Evolutionary conservation across 1,284 basidiomycete genomes (phyloP).

Genomic region (Grifola frondosa): DNA sequence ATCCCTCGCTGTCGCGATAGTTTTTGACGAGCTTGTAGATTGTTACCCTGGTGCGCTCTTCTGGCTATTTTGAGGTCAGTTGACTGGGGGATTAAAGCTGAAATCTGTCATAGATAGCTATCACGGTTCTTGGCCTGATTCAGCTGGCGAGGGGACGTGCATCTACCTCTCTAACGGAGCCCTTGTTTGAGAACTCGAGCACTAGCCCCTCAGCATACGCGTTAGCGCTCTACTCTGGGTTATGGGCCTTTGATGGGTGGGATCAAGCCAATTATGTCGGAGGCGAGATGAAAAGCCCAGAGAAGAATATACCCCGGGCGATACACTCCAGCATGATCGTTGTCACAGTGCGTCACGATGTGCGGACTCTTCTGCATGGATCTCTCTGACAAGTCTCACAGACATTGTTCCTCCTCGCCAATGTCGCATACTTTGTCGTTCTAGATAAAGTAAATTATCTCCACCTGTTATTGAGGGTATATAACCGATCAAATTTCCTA

Average conservation of each 20-base stretch:
- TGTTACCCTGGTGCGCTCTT: slow-evolving; percentile 54
- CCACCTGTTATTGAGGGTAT: slow-evolving; percentile 5
- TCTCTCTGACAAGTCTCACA: slow-evolving; percentile 26
- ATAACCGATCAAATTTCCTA: slow-evolving; percentile 22
- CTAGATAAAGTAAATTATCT: slow-evolving; percentile 65
- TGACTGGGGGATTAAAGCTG: too few relatives aligned
- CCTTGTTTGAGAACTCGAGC: slow-evolving; percentile 77
- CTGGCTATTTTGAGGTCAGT: too few relatives aligned
- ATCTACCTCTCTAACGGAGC: slow-evolving; percentile 60
- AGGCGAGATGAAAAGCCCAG: slow-evolving; percentile 85
- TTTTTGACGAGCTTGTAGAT: slow-evolving; percentile 41
- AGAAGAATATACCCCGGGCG: slow-evolving; percentile 84
- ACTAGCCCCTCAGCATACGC: slow-evolving; percentile 84
- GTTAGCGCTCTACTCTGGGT: slow-evolving; percentile 89
- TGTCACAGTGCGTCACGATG: slow-evolving; percentile 63
- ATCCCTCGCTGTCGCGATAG: not conserved
- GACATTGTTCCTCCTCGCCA: slow-evolving; percentile 79
- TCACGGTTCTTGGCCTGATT: slow-evolving; percentile 73
- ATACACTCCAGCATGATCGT: slow-evolving; percentile 87
- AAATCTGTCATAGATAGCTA: slow-evolving; percentile 48
- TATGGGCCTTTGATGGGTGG: slow-evolving; percentile 98
- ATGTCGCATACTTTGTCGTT: slow-evolving; percentile 91
- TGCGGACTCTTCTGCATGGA: too few relatives aligned
- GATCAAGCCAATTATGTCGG: slow-evolving; percentile 89
- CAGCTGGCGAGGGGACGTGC: slow-evolving; percentile 69